Evolutionary conservation across 1,139 yeast species (phyloP).

Genomic region (Debaryomyces fabryi): DNA sequence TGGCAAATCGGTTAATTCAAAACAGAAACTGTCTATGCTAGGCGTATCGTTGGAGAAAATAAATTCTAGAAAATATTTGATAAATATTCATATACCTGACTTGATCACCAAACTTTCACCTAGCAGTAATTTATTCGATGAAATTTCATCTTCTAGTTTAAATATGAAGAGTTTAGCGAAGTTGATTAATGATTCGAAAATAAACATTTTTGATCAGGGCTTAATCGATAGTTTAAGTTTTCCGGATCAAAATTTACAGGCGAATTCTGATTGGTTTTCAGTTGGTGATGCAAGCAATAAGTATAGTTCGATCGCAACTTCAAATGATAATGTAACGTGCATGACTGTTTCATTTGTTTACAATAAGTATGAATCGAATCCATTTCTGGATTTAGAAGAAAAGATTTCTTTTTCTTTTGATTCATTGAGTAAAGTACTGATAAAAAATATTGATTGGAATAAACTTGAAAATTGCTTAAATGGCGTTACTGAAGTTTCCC

Average conservation of each 20-base stretch:
- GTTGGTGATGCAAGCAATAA: conserved; percentile 18
- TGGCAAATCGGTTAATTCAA: background rate
- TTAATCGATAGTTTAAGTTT: conserved; percentile 17
- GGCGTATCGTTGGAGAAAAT: conserved; percentile 39
- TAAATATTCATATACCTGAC: conserved; percentile 53
- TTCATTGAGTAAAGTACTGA: conserved; percentile 23
- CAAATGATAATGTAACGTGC: conserved; percentile 23
- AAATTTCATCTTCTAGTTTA: conserved; percentile 16
- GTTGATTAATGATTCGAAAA: conserved; percentile 12
- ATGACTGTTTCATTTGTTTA: conserved; percentile 40
- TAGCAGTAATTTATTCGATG: conserved; percentile 23
- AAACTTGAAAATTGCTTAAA: conserved; percentile 31
- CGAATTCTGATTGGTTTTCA: conserved; percentile 11
- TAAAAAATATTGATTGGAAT: conserved; percentile 25
- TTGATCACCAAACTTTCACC: conserved; percentile 37
- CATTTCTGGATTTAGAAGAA: conserved; percentile 29
- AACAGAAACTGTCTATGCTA: conserved; percentile 13
- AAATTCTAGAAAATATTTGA: conserved; percentile 30
- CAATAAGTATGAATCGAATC: conserved; percentile 37
- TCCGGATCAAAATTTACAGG: conserved; percentile 15
- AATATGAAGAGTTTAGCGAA: conserved; percentile 14
- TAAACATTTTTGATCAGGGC: conserved; percentile 17
- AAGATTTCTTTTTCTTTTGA: conserved; percentile 35
- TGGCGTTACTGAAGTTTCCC: conserved; percentile 30
- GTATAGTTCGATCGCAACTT: background rate